These are phyloP conservation scores for Nemania bipapillata DNA, from an alignment of 2,329 filamentous ascomycete genomes.

Conservation along the genomic window DNA sequence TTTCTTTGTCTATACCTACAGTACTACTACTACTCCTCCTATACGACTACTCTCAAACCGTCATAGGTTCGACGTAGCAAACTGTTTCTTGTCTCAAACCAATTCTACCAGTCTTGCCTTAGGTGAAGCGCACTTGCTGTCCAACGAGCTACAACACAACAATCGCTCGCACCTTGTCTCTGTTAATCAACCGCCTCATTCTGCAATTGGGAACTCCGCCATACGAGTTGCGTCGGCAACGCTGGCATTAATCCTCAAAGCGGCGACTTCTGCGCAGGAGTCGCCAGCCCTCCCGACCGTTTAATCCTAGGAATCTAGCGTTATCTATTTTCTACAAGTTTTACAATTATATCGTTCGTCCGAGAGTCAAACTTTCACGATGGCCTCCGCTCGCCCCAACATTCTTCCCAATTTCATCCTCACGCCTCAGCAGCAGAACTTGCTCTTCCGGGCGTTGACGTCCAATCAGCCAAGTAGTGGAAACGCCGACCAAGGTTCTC, in stretches of 20 bases:
- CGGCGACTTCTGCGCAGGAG: constrained; percentile 41
- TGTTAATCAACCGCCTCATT: neutral
- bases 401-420: constrained; percentile 71
- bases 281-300: constrained; percentile 26
- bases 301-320: neutral
- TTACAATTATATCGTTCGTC: constrained; percentile 16
- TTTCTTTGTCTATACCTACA: constrained; percentile 28
- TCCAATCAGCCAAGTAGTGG: constrained; percentile 67
- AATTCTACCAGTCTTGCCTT: constrained; percentile 5
- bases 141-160: constrained; percentile 1
- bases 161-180: constrained; percentile 5
- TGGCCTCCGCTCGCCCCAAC: constrained; percentile 63
- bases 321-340: constrained; percentile 13
- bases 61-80: constrained; percentile 17
- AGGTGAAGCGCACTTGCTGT: neutral
- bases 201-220: constrained; percentile 16
- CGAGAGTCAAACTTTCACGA: constrained; percentile 48
- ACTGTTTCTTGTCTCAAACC: constrained; percentile 1
- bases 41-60: constrained; percentile 1
- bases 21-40: no score
- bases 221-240: constrained; percentile 26
- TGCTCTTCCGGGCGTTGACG: constrained; percentile 79
- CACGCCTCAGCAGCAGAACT: constrained; percentile 78
- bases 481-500: constrained; percentile 54
- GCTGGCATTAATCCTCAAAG: constrained; percentile 28